Base-by-base conservation (phyloP, 2,329 filamentous ascomycete species). In the Trichoderma atroviride region DNA sequence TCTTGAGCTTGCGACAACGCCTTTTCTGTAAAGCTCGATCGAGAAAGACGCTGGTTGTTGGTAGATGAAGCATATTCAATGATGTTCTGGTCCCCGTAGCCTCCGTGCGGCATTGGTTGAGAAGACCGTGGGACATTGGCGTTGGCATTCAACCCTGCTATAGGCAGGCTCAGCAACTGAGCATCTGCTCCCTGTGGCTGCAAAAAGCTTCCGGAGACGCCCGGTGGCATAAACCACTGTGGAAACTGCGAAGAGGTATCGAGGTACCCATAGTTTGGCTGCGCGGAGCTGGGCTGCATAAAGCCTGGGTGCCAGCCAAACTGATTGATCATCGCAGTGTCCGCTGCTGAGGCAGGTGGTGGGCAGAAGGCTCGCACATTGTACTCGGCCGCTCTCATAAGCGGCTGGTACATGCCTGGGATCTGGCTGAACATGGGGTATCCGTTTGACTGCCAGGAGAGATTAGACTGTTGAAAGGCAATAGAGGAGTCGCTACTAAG, bases 1-100 rank as follows among this genome's bases (percentile, higher is more conserved):
- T 85, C 85, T 76, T 94, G 90, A n/a, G 91, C 92, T 80, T 89
- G 89, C 16, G 86, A 83, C 29, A 94, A 80, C 2, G 88, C 87
- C 72, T 88, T 90, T 72, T 93, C 91, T 72, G 88, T 90, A 75
- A 92, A 92, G 10, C 79, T 80, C 19, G 72, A 72, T 40, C 74
- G 76, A 37, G 11, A 37, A 19, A 43, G 33, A n/a, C 52, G 40
- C 31, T 66, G 67, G 10, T 66, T 24, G 31, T 29, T 63, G 22
- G 33, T 10, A 5, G 40, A 6, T 19, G 10, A 16, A 6, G 27
- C 9, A 11, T 62, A 69, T 35, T 50, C 29, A 31, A 22, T 2
- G 19, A 16, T 9, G 13, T 35, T 56, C 60, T 65, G 69, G 27
- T 29, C 60, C 33, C 61, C 13, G 16, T 68, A 57, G 9, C 52